Base-by-base conservation (phyloP, 2,329 filamentous ascomycete genomes). In the Sphaerulina vaccinii region DNA sequence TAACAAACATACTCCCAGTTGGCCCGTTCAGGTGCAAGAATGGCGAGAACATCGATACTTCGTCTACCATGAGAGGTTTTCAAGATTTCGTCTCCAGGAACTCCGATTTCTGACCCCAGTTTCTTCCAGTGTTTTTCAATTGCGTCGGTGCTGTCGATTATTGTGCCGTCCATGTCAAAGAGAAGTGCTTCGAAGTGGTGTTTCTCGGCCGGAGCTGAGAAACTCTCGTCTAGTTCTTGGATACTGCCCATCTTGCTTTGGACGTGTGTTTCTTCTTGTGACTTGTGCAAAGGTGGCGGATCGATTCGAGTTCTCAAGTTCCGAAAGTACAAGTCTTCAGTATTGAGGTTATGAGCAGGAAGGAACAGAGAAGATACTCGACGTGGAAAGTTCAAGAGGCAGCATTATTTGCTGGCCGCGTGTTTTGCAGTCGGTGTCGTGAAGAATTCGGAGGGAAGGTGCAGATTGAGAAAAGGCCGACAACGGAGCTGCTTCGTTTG, bases 11-110 rank as follows among this genome's bases (percentile, higher is more conserved):
- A 96, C 59, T 96, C 90, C 90, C 88, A 92, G 63, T 86, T 96
- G 36, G 93, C 93, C 68, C 90, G 89, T 62, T 88, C 84, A 13
- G 90, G 87, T 56, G 88, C 85, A 52, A 96, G 81, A 22, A 91
- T 75, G 68, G 82, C 82, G 52, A 99, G 78, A 2, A 87, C 84
- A 64, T 99, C 93, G 65, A 97, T 96, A 60, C 85, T 90, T 52
- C 93, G 79, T 54, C 92, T 83, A 56, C 93, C 93, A 71, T 99
- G 93, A 4, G 90, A 96, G 8, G 90, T 95, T 64, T 89, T 81
- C 21, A 97, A 80, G 63, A 99, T 97, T 27, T 57, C 54, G 41
- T 85, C 79, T n/a, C 89, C 88, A 59, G 89, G 83, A 18, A 96
- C 85, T 19, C 88, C 88, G 64, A 97, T 86, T 68, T 96, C 88